phyloP scores from a whole-genome alignment of 2,329 filamentous ascomycete species.

The Kalmusia sp. region DNA sequence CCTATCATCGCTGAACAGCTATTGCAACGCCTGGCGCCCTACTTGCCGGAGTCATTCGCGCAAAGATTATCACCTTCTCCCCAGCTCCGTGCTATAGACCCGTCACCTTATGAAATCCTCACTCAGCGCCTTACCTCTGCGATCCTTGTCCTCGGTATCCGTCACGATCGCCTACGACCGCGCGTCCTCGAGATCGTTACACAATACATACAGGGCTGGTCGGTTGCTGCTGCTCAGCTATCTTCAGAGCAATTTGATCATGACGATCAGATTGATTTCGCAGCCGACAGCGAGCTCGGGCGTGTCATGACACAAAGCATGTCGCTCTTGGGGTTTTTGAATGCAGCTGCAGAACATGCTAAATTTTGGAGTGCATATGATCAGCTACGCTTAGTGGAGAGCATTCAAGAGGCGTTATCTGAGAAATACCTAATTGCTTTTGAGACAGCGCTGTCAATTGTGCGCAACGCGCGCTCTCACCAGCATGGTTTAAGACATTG shows the following conservation, averaged over 20 bases:
- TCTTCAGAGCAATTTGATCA: conserved; percentile 62
- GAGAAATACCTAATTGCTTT: conserved; percentile 85
- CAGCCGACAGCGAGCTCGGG: conserved; percentile 60
- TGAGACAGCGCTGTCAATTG: conserved; percentile 88
- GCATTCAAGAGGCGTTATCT: conserved; percentile 76
- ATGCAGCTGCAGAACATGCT: conserved; percentile 78
- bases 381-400: conserved; percentile 74
- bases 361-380: conserved; percentile 82
- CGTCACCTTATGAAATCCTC: conserved; percentile 86
- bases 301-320: conserved; percentile 79
- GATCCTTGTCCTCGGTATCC: conserved; percentile 79
- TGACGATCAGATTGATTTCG: conserved; percentile 58
- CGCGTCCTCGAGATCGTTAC: conserved; percentile 71
- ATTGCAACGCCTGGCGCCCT: conserved; percentile 78
- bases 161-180: conserved; percentile 73
- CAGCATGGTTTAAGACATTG: conserved; percentile 78
- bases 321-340: conserved; percentile 88
- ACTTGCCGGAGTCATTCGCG: conserved; percentile 82
- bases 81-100: conserved; percentile 81
- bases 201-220: conserved; percentile 75
- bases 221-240: conserved; percentile 64
- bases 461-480: conserved; percentile 77
- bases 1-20: conserved; percentile 78
- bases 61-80: conserved; percentile 82
- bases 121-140: conserved; percentile 80